Evolutionary conservation across 306 rosid genomes (phyloP).

Genomic region (Betula pendula): DNA sequence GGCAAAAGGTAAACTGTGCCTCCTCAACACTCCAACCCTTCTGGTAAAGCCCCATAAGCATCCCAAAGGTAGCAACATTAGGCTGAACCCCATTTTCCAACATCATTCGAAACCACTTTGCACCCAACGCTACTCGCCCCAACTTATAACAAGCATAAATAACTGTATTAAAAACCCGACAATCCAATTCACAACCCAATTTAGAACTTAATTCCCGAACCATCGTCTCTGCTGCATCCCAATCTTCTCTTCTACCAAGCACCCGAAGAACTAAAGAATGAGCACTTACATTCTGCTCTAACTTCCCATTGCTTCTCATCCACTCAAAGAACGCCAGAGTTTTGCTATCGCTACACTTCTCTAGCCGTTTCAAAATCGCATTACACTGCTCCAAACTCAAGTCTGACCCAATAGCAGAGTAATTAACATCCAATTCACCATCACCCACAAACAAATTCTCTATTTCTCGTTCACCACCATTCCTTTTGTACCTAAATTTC

Average conservation of each 20-base stretch:
- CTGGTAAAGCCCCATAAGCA: slow-evolving; percentile 76
- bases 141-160: slow-evolving; percentile 60
- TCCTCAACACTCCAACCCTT: slow-evolving; percentile 68
- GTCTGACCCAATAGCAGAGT: slow-evolving; percentile 48
- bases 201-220: slow-evolving; percentile 44
- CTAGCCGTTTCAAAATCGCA: slow-evolving; percentile 58
- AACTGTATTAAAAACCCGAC: slow-evolving; percentile 64
- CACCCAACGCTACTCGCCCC: slow-evolving; percentile 40
- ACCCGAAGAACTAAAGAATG: slow-evolving; percentile 51
- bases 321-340: slow-evolving; percentile 58
- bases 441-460: slow-evolving; percentile 41
- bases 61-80: slow-evolving; percentile 69
- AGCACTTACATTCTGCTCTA: slow-evolving; percentile 53
- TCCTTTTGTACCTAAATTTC: slow-evolving; percentile 34
- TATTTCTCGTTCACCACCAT: slow-evolving; percentile 27
- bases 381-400: slow-evolving; percentile 61
- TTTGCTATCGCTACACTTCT: slow-evolving; percentile 47
- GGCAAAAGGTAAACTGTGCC: slow-evolving; percentile 64
- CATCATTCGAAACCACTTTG: slow-evolving; percentile 79
- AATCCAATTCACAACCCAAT: slow-evolving; percentile 48
- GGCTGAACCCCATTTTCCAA: slow-evolving; percentile 55
- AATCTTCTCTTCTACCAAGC: slow-evolving; percentile 53
- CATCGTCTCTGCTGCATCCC: slow-evolving; percentile 64
- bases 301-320: slow-evolving; percentile 68
- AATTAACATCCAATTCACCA: slow-evolving; percentile 61